A percentile compares a stretch with the other conserved stretches of the same genome.
These are phyloP conservation scores for Rhytidiadelphus loreus DNA, from an alignment of 225 moss, liverwort and hornwort genomes.

Conservation along the genomic window DNA sequence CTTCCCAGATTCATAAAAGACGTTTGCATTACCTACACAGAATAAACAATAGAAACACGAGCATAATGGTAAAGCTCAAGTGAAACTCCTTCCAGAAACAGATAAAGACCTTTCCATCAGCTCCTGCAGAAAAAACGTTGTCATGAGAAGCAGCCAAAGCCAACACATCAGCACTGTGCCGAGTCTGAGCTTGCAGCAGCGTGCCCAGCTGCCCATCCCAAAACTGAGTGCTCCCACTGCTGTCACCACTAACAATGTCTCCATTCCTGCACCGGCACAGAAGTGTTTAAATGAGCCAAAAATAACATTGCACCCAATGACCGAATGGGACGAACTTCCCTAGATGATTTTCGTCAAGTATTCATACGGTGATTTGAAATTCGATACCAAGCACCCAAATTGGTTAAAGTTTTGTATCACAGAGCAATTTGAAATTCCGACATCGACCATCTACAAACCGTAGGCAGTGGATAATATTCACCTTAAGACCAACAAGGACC, in stretches of 20 bases:
- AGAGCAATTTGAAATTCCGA: not conserved
- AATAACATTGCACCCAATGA: not conserved
- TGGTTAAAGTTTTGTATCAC: not conserved
- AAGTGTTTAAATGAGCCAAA: not conserved
- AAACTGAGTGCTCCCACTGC: constrained; percentile 91
- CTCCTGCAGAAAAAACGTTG: constrained; percentile 80
- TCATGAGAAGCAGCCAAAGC: constrained; percentile 61
- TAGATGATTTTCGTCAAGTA: not conserved
- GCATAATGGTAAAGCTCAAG: not conserved
- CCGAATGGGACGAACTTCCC: not conserved
- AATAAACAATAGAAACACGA: not conserved
- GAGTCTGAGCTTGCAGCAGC: constrained; percentile 66
- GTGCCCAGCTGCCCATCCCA: constrained; percentile 95
- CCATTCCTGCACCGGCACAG: constrained; percentile 49
- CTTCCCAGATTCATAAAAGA: not conserved
- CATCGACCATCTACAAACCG: not conserved
- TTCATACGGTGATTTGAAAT: not conserved
- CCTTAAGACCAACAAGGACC: constrained; percentile 81
- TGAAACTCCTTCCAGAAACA: not conserved
- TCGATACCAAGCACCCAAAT: not conserved
- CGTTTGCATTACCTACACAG: not conserved
- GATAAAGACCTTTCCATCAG: constrained; percentile 83
- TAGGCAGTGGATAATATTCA: not conserved
- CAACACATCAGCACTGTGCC: constrained; percentile 80
- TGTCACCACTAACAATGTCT: constrained; percentile 93